A percentile compares a stretch with the other conserved stretches of the same genome.
Evolutionary conservation across 2,329 filamentous ascomycete genomes (phyloP).

Genomic region (Cladophialophora psammophila): DNA sequence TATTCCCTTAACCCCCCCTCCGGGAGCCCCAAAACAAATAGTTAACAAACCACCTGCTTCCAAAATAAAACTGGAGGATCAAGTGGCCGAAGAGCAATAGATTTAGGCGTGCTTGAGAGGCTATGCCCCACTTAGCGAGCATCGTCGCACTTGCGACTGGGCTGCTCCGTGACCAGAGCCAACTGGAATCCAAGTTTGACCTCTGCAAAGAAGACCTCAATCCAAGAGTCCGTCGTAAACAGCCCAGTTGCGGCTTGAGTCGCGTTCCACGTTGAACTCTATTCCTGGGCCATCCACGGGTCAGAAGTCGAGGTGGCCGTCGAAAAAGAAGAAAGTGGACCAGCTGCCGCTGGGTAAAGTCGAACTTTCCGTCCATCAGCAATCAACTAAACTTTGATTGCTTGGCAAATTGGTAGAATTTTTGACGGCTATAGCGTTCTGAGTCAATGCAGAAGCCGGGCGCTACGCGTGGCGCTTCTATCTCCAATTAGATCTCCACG

Average conservation of each 20-base stretch:
- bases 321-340: background rate
- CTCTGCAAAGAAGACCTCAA: background rate
- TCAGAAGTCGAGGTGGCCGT: background rate
- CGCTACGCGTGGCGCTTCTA: too few species aligned
- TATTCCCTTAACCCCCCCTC: background rate
- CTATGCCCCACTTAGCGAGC: background rate
- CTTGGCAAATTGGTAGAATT: background rate
- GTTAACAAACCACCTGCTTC: background rate
- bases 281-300: background rate
- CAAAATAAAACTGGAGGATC: background rate
- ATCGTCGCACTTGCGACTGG: background rate
- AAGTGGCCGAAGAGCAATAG: background rate
- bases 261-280: background rate
- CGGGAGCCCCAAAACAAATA: background rate
- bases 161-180: background rate
- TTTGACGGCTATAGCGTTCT: background rate
- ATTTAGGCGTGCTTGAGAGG: background rate
- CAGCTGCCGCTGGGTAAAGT: background rate
- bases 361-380: background rate
- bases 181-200: background rate
- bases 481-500: constrained; percentile 3
- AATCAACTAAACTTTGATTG: background rate
- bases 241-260: background rate
- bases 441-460: background rate
- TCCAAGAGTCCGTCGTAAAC: background rate